Evolutionary conservation across 495 filamentous ascomycete species (phyloP).

Genomic region (Xylaria sp.): DNA sequence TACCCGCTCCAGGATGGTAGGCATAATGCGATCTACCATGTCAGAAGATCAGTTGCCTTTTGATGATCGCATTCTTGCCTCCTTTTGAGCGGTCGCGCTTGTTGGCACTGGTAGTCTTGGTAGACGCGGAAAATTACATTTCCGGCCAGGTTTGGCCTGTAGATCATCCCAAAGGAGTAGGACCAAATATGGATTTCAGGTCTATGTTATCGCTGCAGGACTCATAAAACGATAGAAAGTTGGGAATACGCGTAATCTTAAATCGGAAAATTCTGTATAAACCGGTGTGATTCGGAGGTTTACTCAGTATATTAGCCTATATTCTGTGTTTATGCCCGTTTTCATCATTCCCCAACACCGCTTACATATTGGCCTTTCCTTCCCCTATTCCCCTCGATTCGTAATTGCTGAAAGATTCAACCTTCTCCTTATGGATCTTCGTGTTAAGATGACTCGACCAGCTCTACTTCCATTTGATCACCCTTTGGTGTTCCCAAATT

Average conservation of each 20-base stretch:
- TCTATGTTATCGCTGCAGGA: not conserved
- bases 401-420: not conserved
- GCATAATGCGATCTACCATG: not conserved
- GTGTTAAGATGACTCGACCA: not conserved
- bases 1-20: not conserved
- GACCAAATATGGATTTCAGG: slow-evolving; percentile 2
- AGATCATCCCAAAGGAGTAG: slow-evolving; percentile 6
- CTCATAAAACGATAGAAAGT: not conserved
- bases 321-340: not conserved
- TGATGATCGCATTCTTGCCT: not conserved
- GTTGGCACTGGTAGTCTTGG: not conserved
- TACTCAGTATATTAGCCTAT: not conserved
- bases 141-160: not conserved
- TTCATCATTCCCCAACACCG: not conserved
- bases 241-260: not conserved
- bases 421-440: not conserved
- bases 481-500: slow-evolving; percentile 1
- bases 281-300: not conserved
- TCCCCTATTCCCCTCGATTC: not conserved
- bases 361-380: not conserved
- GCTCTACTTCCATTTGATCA: slow-evolving; percentile 3
- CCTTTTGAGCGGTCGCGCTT: not conserved
- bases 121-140: not conserved
- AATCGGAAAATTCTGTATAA: not conserved
- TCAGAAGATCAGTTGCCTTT: not conserved